A percentile compares a stretch with the other conserved stretches of the same genome.
Conservation (phyloP, 2,329 filamentous ascomycete species). For the Malbranchea cinnamomea region DNA sequence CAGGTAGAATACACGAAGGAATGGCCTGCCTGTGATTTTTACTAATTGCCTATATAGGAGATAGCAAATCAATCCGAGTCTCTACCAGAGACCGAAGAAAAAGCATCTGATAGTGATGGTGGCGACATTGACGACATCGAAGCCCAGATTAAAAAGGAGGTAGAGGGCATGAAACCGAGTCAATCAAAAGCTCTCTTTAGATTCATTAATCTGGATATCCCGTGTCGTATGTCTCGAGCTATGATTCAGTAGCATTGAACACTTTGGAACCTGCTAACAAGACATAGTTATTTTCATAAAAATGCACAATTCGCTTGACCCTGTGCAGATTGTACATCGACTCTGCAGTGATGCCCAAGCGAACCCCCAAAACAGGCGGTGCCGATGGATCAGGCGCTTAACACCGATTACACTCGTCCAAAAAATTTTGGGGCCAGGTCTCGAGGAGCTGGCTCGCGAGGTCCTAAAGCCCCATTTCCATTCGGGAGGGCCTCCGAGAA, state of each 20-base stretch:
- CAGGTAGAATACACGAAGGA: conserved; percentile 24
- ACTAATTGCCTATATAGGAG: conserved; percentile 6
- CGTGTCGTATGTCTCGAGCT: conserved; percentile 21
- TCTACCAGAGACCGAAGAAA: conserved; percentile 6
- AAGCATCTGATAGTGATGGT: conserved; percentile 15
- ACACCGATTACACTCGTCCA: conserved; percentile 44
- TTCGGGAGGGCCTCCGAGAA: conserved; percentile 34
- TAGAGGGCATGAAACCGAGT: conserved; percentile 37
- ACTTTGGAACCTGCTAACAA: no score
- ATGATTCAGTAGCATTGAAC: conserved; percentile 6
- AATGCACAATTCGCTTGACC: conserved; percentile 41
- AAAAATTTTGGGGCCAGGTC: conserved; percentile 41
- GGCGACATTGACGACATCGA: conserved; percentile 41
- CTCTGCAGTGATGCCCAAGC: conserved; percentile 42
- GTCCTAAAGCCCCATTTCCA: conserved; percentile 47
- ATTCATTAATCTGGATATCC: conserved; percentile 39
- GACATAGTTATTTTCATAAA: conserved; percentile 42
- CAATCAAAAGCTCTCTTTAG: conserved; percentile 35
- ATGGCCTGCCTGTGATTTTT: conserved; percentile 3
- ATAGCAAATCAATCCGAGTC: conserved; percentile 3
- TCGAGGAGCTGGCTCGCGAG: conserved; percentile 40
- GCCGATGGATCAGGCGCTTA: conserved; percentile 44
- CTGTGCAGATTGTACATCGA: conserved; percentile 43
- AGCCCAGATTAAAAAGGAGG: conserved; percentile 43
- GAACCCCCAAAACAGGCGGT: conserved; percentile 36